These are phyloP conservation scores for Gryganskiella cystojenkinii DNA, from an alignment of 192 early-diverging fungal species.

Conservation along the genomic window DNA sequence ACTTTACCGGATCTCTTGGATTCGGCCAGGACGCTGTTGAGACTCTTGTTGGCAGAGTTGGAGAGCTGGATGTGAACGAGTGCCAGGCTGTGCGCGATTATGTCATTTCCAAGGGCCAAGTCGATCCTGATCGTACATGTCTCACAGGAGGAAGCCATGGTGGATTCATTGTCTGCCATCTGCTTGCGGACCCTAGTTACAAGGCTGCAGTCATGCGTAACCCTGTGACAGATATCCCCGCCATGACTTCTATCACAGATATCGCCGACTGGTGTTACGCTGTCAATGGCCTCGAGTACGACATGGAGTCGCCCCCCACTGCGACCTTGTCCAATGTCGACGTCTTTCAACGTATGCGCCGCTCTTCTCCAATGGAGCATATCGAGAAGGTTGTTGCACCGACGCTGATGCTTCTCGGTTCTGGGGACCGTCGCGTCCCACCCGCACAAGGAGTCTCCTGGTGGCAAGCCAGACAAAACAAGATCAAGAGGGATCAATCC, in stretches of 20 bases:
- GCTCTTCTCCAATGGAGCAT: conserved; percentile 66
- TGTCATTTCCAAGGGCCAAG: conserved; percentile 51
- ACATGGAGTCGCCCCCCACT: conserved; percentile 56
- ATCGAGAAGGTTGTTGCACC: conserved; percentile 69
- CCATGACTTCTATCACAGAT: conserved; percentile 68
- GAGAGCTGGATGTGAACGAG: conserved; percentile 74
- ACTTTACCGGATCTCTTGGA: conserved; percentile 84
- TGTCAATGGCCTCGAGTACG: conserved; percentile 69
- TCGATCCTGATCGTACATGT: conserved; percentile 62
- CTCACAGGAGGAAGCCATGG: conserved; percentile 82
- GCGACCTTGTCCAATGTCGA: conserved; percentile 67
- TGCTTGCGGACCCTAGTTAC: conserved; percentile 67
- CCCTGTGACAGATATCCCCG: conserved; percentile 63
- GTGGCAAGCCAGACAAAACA: conserved; percentile 53
- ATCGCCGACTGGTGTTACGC: conserved; percentile 81
- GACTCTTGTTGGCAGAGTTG: conserved; percentile 71
- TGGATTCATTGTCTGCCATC: conserved; percentile 71
- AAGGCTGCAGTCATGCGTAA: conserved; percentile 75
- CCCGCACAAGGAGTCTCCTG: conserved; percentile 66
- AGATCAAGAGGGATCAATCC: conserved; percentile 48
- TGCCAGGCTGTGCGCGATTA: conserved; percentile 59
- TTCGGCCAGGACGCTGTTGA: conserved; percentile 79
- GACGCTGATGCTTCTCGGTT: conserved; percentile 73
- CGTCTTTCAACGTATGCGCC: conserved; percentile 66
- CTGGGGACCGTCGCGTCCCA: conserved; percentile 78